Base-by-base conservation (phyloP, 495 filamentous ascomycete species). In the Penicillium longicatenatum region DNA sequence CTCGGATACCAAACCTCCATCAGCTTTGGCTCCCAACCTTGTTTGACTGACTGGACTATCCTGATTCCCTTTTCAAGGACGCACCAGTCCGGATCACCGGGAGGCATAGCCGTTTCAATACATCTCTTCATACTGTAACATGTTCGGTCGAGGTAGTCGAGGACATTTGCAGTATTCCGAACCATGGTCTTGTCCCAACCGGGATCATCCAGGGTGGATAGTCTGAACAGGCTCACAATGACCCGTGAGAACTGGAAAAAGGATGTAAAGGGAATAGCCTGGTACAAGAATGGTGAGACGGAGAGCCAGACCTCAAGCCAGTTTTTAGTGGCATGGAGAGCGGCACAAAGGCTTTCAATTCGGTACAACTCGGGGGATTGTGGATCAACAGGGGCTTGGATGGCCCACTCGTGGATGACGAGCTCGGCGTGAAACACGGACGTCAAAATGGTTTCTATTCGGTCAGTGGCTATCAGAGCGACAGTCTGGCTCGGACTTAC, bases 201-300 rank as follows among this genome's bases (percentile, higher is more conserved):
- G 3, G 74, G 67, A 47, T 73, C 62, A 6, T 76, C 72, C 22
- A 78, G 57, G 0, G 68, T 77, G 8, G 70, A 66, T 7, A 83
- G 69, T 33, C 67, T 72, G 64, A 75, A 83, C 14, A 80, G 55
- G 4, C 63, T 63, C 8, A 78, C 63, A 0, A 81, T 24, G 39
- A 66, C 71, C 37, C 75, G 73, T 7, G 72, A 65, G 30, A 82
- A 71, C 43, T 82, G 75, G 17, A 74, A 64, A 43, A 75, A 76
- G 0, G 75, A 53, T 3, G 68, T 60, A 26, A 72, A 70, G 3
- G 74, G 65, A 33, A 82, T 54, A 5, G 68, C 72, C 1, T 70
- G 50, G 49, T 71, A 79, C 0, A 70, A 52, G 4, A 48, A 26
- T 5, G 68, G 51, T 4, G 71, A 63, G n/a, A 79, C 60, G 14